phyloP scores from a whole-genome alignment of 768 basidiomycete species.

The Termitomyces sp. region DNA sequence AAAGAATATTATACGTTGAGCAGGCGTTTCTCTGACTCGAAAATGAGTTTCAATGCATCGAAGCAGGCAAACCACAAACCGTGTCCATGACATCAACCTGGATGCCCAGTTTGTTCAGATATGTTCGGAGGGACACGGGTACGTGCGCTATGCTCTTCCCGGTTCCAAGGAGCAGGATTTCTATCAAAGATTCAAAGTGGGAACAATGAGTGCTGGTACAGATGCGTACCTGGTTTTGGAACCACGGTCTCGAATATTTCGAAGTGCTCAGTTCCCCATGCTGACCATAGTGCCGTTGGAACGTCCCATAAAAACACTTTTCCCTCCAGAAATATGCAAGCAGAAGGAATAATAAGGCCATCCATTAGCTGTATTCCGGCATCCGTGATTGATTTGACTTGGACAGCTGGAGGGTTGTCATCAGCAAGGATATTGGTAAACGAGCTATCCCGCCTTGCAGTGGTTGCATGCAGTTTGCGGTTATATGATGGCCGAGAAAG shows the following conservation, averaged over 20 bases:
- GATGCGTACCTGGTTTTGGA: conserved; percentile 75
- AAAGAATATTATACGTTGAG: conserved; percentile 89
- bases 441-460: conserved; percentile 21
- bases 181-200: conserved; percentile 30
- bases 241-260: conserved; percentile 75
- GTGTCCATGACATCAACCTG: conserved; percentile 89
- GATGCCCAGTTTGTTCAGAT: conserved; percentile 73
- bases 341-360: conserved; percentile 69
- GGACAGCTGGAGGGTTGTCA: conserved; percentile 62
- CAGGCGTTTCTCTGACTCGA: conserved; percentile 78
- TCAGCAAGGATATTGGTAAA: conserved; percentile 74
- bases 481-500: not conserved
- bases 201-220: not conserved
- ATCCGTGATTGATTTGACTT: conserved; percentile 59
- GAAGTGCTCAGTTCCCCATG: conserved; percentile 72
- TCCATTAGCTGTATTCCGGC: conserved; percentile 69
- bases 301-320: conserved; percentile 91
- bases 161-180: conserved; percentile 88
- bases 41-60: not conserved
- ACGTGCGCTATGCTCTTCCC: conserved; percentile 66
- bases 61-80: conserved; percentile 32
- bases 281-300: conserved; percentile 52
- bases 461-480: conserved; percentile 14
- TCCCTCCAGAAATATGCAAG: conserved; percentile 82
- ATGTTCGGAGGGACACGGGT: conserved; percentile 58